Conservation (phyloP, 306 rosid genomes). For the Sesbania bispinosa region DNA sequence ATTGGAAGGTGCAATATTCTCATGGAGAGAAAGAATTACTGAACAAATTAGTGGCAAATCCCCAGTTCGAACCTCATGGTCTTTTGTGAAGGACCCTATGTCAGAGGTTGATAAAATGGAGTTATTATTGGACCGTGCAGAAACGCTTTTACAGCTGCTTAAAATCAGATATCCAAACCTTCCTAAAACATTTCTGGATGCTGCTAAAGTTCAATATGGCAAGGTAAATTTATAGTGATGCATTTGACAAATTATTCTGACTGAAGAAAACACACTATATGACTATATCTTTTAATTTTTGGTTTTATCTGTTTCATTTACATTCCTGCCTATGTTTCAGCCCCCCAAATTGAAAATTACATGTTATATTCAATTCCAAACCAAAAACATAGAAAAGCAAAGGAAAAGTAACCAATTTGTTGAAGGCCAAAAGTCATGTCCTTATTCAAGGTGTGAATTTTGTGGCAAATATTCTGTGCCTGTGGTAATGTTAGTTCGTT, state of each 20-base stretch:
- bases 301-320: too few relatives aligned
- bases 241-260: too few relatives aligned
- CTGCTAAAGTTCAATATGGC: slow-evolving; percentile 77
- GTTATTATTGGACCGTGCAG: slow-evolving; percentile 55
- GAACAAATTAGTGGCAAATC: slow-evolving; percentile 55
- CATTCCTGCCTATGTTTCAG: too few relatives aligned
- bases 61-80: slow-evolving; percentile 75
- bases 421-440: not conserved
- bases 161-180: slow-evolving; percentile 74
- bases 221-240: slow-evolving; percentile 54
- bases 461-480: not conserved
- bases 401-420: not conserved
- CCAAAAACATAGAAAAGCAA: not conserved
- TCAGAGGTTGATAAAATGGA: slow-evolving; percentile 66
- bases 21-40: slow-evolving; percentile 64
- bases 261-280: too few relatives aligned
- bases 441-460: not conserved
- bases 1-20: slow-evolving; percentile 72
- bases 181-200: slow-evolving; percentile 86
- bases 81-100: slow-evolving; percentile 59
- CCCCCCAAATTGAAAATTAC: not conserved
- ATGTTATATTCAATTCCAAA: not conserved
- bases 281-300: too few relatives aligned
- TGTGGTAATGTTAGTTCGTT: slow-evolving; percentile 2
- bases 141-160: slow-evolving; percentile 55